phyloP scores from a whole-genome alignment of 2,329 filamentous ascomycete species.

The Trichophyton equinum region DNA sequence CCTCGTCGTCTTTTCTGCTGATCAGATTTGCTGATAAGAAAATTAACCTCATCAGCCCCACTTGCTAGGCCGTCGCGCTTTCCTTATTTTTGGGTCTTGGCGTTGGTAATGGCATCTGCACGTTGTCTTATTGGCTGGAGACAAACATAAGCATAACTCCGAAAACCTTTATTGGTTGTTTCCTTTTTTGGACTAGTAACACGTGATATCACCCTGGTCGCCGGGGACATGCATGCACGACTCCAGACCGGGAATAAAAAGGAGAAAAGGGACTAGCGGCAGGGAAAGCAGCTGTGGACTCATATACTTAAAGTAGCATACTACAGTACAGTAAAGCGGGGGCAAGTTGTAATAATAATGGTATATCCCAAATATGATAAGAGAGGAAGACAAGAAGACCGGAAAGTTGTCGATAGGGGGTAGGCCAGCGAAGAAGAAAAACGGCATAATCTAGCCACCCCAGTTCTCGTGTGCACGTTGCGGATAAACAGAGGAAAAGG shows the following conservation, averaged over 20 bases:
- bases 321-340: not conserved
- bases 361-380: not conserved
- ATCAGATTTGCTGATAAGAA: constrained; percentile 3
- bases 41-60: constrained; percentile 3
- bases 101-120: constrained; percentile 1
- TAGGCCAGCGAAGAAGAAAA: not conserved
- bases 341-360: not conserved
- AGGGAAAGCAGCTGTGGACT: not conserved
- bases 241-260: not conserved
- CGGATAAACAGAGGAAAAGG: not conserved
- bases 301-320: not conserved
- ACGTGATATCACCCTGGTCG: not conserved
- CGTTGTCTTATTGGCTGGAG: constrained; percentile 2
- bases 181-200: not conserved
- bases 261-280: not conserved
- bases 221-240: not conserved
- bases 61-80: not conserved
- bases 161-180: not conserved
- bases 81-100: not conserved
- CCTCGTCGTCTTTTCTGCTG: not conserved
- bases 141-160: constrained; percentile 5
- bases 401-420: not conserved
- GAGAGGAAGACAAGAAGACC: not conserved
- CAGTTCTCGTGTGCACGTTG: not conserved
- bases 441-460: not conserved